Conservation (phyloP, 1,284 basidiomycete genomes). For the Cerrena zonata region DNA sequence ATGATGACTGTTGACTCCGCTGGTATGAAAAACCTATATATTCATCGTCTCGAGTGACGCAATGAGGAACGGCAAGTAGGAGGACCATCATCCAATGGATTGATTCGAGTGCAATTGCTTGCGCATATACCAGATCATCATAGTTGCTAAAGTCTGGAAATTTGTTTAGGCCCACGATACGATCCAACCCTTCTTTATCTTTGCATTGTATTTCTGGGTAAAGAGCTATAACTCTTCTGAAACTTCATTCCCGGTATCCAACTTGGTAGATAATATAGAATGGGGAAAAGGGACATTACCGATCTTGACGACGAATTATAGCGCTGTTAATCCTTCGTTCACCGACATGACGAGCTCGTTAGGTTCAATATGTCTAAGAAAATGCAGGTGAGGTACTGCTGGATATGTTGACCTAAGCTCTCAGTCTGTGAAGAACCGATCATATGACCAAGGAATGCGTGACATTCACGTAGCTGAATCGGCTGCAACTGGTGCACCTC, state of each 20-base stretch:
- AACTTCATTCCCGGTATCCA: conserved; percentile 20
- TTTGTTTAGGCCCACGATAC: conserved; percentile 11
- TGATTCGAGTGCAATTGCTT: conserved; percentile 5
- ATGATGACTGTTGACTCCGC: too few relatives aligned
- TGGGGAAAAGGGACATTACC: conserved; percentile 13
- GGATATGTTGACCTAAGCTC: not conserved
- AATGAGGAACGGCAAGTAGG: not conserved
- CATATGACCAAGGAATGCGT: conserved; percentile 1
- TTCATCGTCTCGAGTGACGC: conserved; percentile 11
- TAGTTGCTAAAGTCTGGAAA: conserved; percentile 8
- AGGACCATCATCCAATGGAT: not conserved
- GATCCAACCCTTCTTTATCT: conserved; percentile 25
- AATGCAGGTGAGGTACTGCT: not conserved
- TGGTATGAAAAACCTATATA: too few relatives aligned
- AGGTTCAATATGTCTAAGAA: too few relatives aligned
- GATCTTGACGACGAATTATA: too few relatives aligned
- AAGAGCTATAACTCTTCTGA: conserved; percentile 1
- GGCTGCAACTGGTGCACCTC: not conserved
- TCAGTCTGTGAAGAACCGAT: not conserved
- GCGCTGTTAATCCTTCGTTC: too few relatives aligned
- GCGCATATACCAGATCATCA: conserved; percentile 1
- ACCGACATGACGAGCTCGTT: too few relatives aligned
- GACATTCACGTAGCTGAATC: conserved; percentile 2
- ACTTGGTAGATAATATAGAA: conserved; percentile 15
- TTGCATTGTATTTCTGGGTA: conserved; percentile 10